Evolutionary conservation across 352 stramenopile species (phyloP).

Genomic region (Phytopythium boreale): DNA sequence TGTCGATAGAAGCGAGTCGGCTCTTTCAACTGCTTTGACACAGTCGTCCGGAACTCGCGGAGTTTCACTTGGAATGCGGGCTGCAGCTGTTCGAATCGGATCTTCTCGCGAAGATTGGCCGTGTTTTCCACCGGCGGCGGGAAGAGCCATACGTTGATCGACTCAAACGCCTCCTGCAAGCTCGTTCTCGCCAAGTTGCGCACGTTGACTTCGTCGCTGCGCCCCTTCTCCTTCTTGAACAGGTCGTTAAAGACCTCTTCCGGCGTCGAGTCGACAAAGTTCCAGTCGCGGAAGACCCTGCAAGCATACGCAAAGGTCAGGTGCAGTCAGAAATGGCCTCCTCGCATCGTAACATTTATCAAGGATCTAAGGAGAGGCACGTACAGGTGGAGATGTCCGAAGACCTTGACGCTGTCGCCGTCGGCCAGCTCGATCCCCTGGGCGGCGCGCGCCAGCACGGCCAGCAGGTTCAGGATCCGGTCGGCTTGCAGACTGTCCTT

Average conservation of each 20-base stretch:
- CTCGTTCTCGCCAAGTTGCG: slow-evolving; percentile 76
- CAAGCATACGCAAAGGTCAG: neutral
- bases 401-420: slow-evolving; percentile 77
- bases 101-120: slow-evolving; percentile 73
- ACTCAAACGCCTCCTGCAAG: slow-evolving; percentile 78
- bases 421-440: slow-evolving; percentile 80
- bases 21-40: slow-evolving; percentile 67
- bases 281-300: slow-evolving; percentile 89
- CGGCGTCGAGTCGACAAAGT: slow-evolving; percentile 80
- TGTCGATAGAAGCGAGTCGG: slow-evolving; percentile 79
- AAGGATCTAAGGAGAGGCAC: slow-evolving; percentile 11
- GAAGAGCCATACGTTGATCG: slow-evolving; percentile 87
- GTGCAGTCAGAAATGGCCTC: neutral
- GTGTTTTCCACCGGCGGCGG: slow-evolving; percentile 77
- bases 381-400: slow-evolving; percentile 86
- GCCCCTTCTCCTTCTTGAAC: slow-evolving; percentile 81
- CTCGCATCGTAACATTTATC: slow-evolving; percentile 1
- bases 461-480: slow-evolving; percentile 82
- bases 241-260: slow-evolving; percentile 78
- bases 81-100: slow-evolving; percentile 84
- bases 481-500: slow-evolving; percentile 86
- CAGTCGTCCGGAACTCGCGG: slow-evolving; percentile 60
- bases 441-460: slow-evolving; percentile 70
- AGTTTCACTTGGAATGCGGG: slow-evolving; percentile 74
- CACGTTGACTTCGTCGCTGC: slow-evolving; percentile 75